Conservation (phyloP, 306 rosid species). For the Vachellia pachyceras region DNA sequence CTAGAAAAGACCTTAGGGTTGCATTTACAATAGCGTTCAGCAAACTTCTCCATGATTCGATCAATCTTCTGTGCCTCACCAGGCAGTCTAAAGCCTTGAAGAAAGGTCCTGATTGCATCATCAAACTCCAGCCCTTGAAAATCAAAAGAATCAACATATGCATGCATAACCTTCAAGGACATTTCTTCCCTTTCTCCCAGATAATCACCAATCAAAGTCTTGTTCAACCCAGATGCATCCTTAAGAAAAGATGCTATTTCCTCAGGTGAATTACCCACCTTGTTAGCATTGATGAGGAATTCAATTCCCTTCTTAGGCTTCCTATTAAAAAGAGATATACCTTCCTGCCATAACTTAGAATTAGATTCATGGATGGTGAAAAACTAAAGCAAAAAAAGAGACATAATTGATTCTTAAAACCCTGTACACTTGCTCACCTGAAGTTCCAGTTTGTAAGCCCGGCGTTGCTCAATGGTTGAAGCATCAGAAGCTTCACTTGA, state of each 20-base stretch:
- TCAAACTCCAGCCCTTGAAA: constrained; percentile 94
- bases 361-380: constrained; percentile 49
- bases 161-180: constrained; percentile 93
- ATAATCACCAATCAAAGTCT: constrained; percentile 93
- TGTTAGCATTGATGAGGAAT: constrained; percentile 93
- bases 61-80: constrained; percentile 99
- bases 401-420: constrained; percentile 36
- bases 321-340: constrained; percentile 96
- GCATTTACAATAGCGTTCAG: constrained; percentile 96
- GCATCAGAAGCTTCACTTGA: constrained; percentile 84
- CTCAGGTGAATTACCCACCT: constrained; percentile 93
- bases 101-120: constrained; percentile 91
- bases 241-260: constrained; percentile 92
- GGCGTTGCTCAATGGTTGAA: constrained; percentile 87
- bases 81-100: constrained; percentile 95
- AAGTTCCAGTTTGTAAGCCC: constrained; percentile 99
- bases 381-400: constrained; percentile 31
- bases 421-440: constrained; percentile 61
- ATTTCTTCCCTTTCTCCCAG: constrained; percentile 98
- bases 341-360: constrained; percentile 92
- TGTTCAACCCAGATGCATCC: constrained; percentile 96
- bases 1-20: constrained; percentile 89
- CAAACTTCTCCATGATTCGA: constrained; percentile 98
- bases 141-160: constrained; percentile 94
- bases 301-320: constrained; percentile 97